These are phyloP conservation scores for Larix sibirica DNA, from an alignment of 83 land plant species.

Conservation along the genomic window DNA sequence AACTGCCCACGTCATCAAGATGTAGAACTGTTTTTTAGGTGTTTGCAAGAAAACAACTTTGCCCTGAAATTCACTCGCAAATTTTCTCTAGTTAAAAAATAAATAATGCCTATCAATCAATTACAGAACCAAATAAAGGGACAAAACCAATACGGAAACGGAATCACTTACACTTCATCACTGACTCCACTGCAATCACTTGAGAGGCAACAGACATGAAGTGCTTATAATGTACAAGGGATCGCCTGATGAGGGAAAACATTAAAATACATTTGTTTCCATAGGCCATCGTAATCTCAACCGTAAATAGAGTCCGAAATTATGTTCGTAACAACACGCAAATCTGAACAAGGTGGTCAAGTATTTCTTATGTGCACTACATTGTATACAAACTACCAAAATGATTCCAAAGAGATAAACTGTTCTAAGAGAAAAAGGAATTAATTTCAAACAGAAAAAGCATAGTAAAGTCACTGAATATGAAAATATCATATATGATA, in stretches of 20 bases:
- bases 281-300: not conserved
- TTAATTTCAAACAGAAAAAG: too few species aligned
- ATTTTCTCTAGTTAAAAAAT: too few species aligned
- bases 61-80: too few species aligned
- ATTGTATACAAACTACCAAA: too few species aligned
- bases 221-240: not conserved
- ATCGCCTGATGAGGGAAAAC: not conserved
- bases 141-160: not conserved
- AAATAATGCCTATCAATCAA: not conserved
- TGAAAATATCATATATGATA: not conserved
- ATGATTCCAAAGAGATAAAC: too few species aligned
- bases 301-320: not conserved
- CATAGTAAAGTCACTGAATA: not conserved
- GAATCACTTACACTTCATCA: not conserved
- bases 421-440: too few species aligned
- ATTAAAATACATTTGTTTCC: not conserved
- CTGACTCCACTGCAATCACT: slow-evolving; percentile 1
- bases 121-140: not conserved
- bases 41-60: too few species aligned
- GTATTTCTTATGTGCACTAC: not conserved
- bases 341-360: not conserved
- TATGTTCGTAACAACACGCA: not conserved
- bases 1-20: too few species aligned
- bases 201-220: not conserved
- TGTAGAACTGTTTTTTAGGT: too few species aligned